Evolutionary conservation across 108 stramenopile genomes (phyloP).

Genomic region (Skeletonema costatum): DNA sequence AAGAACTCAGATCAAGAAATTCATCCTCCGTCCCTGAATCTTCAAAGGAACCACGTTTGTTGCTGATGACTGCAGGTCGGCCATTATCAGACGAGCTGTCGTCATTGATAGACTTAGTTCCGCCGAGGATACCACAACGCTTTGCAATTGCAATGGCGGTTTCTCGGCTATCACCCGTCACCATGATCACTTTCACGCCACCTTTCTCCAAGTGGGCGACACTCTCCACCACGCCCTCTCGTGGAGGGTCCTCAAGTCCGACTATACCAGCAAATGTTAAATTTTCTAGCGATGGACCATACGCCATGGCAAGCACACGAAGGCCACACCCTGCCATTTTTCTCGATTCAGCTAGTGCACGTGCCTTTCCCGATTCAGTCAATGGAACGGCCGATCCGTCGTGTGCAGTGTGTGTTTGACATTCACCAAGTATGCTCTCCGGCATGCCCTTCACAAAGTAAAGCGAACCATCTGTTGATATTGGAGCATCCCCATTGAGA

Average conservation of each 20-base stretch:
- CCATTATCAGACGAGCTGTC: slow-evolving; percentile 38
- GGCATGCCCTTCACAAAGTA: slow-evolving; percentile 97
- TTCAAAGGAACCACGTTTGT: background rate
- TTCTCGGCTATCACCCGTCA: slow-evolving; percentile 96
- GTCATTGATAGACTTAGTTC: slow-evolving; percentile 15
- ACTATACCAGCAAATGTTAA: slow-evolving; percentile 91
- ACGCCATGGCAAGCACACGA: slow-evolving; percentile 91
- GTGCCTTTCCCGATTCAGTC: slow-evolving; percentile 51
- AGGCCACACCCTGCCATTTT: slow-evolving; percentile 85
- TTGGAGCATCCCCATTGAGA: slow-evolving; percentile 23
- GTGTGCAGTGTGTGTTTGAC: slow-evolving; percentile 51
- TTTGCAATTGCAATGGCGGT: slow-evolving; percentile 94
- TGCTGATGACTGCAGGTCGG: background rate
- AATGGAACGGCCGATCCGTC: slow-evolving; percentile 62
- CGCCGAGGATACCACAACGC: slow-evolving; percentile 84
- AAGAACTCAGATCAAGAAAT: slow-evolving; percentile 17
- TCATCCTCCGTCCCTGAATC: slow-evolving; percentile 4
- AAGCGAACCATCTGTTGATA: slow-evolving; percentile 54
- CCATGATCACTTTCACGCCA: slow-evolving; percentile 94
- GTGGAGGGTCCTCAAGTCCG: slow-evolving; percentile 94
- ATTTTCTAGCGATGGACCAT: slow-evolving; percentile 58
- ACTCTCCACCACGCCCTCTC: slow-evolving; percentile 81
- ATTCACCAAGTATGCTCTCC: slow-evolving; percentile 87
- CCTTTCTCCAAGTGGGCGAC: slow-evolving; percentile 77
- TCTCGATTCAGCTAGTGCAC: slow-evolving; percentile 60